Evolutionary conservation across 2,329 filamentous ascomycete genomes (phyloP).

Genomic region (Colletotrichum tofieldiae): DNA sequence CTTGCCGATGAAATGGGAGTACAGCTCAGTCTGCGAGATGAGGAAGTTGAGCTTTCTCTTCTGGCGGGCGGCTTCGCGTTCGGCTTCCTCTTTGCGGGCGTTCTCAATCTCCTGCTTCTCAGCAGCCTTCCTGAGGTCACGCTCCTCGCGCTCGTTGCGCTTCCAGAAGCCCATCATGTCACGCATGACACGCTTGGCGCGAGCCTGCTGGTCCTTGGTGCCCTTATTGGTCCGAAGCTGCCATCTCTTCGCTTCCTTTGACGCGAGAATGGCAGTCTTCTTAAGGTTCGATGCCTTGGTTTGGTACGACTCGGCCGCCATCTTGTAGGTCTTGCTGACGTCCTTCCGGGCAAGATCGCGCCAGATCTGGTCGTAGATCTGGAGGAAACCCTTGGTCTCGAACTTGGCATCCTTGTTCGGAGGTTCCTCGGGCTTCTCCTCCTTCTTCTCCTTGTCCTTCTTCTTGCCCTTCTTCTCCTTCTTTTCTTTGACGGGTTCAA

Average conservation of each 20-base stretch:
- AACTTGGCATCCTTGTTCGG: conserved; percentile 76
- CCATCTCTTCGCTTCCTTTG: conserved; percentile 98
- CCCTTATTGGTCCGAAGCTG: conserved; percentile 98
- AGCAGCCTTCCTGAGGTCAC: conserved; percentile 92
- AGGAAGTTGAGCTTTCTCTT: conserved; percentile 99
- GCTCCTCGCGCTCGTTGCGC: conserved; percentile 96
- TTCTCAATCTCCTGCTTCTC: conserved; percentile 97
- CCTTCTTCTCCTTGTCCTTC: conserved; percentile 61
- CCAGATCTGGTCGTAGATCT: conserved; percentile 98
- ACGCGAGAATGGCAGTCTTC: conserved; percentile 96
- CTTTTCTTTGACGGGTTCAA: conserved; percentile 55
- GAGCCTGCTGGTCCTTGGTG: conserved; percentile 95
- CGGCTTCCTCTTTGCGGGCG: conserved; percentile 95
- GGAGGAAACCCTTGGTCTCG: conserved; percentile 93
- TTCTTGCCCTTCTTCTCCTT: conserved; percentile 65
- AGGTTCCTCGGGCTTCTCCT: conserved; percentile 64
- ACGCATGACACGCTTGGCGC: conserved; percentile 97
- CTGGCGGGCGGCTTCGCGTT: conserved; percentile 96
- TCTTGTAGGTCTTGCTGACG: conserved; percentile 90
- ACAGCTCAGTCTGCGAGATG: conserved; percentile 98
- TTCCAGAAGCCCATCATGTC: conserved; percentile 99
- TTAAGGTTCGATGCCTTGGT: conserved; percentile 96
- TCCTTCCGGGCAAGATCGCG: conserved; percentile 95
- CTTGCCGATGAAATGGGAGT: conserved; percentile 99
- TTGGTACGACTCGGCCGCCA: conserved; percentile 87